Evolutionary conservation across 2,329 filamentous ascomycete species (phyloP).

Genomic region (Knoxdaviesia proteae): DNA sequence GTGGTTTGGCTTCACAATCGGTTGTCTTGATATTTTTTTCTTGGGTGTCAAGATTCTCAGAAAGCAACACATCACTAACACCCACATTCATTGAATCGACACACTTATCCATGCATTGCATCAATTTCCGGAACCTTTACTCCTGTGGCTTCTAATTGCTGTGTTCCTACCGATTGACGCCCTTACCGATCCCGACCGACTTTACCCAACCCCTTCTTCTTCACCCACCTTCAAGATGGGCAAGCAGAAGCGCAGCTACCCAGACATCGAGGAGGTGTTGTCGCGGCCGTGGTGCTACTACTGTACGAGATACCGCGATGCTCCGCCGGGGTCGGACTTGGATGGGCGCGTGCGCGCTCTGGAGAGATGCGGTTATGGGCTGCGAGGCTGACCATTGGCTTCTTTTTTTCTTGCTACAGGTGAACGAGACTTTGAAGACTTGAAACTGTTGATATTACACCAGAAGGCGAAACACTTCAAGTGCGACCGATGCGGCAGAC

Average conservation of each 20-base stretch:
- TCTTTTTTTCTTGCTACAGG: constrained; percentile 16
- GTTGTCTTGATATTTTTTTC: not conserved
- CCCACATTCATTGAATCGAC: no score
- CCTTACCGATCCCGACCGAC: no score
- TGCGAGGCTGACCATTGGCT: no score
- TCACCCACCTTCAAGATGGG: constrained; percentile 31
- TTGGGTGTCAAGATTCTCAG: not conserved
- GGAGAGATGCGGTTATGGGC: no score
- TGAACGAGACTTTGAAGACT: constrained; percentile 92
- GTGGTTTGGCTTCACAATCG: not conserved
- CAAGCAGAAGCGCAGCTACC: constrained; percentile 77
- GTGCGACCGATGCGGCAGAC: constrained; percentile 72
- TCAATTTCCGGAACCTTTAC: no score
- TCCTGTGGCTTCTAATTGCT: no score
- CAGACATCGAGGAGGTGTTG: constrained; percentile 74
- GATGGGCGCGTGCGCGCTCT: no score
- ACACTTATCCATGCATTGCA: no score
- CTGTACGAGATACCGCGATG: constrained; percentile 28
- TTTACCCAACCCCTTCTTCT: no score
- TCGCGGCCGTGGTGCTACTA: constrained; percentile 93
- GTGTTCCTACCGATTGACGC: no score
- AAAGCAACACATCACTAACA: not conserved
- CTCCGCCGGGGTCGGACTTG: no score
- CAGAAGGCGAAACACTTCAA: constrained; percentile 99
- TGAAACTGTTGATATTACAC: constrained; percentile 90